Percentiles rank a stretch among this genome's conserved stretches.
Evolutionary conservation across 805 yeast species (phyloP).

Genomic region (Dipodascopsis tothii): DNA sequence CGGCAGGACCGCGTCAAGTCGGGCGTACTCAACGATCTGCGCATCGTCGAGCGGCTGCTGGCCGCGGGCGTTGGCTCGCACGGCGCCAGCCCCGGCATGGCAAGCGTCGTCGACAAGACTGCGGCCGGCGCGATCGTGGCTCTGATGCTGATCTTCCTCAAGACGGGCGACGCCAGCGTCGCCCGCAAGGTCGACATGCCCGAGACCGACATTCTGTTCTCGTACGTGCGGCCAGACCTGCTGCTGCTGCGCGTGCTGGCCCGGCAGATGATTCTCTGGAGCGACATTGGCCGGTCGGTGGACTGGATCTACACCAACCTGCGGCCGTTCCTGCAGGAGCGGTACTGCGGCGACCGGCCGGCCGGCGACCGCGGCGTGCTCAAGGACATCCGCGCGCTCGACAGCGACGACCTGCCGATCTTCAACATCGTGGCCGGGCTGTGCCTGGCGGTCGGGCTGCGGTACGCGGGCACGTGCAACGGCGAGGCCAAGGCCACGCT

Average conservation of each 20-base stretch:
- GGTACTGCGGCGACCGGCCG: conserved; percentile 27
- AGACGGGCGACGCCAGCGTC: conserved; percentile 50
- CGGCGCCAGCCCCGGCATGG: conserved; percentile 31
- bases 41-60: conserved; percentile 53
- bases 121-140: conserved; percentile 69
- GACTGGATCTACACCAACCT: conserved; percentile 55
- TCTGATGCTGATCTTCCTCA: conserved; percentile 62
- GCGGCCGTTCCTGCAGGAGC: conserved; percentile 40
- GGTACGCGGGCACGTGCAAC: conserved; percentile 65
- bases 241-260: conserved; percentile 59
- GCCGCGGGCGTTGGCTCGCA: conserved; percentile 38
- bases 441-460: conserved; percentile 65
- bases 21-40: conserved; percentile 45
- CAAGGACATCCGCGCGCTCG: conserved; percentile 29
- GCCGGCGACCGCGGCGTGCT: conserved; percentile 13
- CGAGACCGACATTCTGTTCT: conserved; percentile 47
- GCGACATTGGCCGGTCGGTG: conserved; percentile 40
- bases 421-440: conserved; percentile 67
- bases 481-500: conserved; percentile 47
- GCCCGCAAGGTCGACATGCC: conserved; percentile 61
- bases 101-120: conserved; percentile 60
- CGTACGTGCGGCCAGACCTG: conserved; percentile 72
- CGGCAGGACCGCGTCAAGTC: conserved; percentile 36
- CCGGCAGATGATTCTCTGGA: conserved; percentile 66
- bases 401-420: conserved; percentile 55